Evolutionary conservation across 2,329 filamentous ascomycete genomes (phyloP).

Genomic region (Apiospora saccharicola): DNA sequence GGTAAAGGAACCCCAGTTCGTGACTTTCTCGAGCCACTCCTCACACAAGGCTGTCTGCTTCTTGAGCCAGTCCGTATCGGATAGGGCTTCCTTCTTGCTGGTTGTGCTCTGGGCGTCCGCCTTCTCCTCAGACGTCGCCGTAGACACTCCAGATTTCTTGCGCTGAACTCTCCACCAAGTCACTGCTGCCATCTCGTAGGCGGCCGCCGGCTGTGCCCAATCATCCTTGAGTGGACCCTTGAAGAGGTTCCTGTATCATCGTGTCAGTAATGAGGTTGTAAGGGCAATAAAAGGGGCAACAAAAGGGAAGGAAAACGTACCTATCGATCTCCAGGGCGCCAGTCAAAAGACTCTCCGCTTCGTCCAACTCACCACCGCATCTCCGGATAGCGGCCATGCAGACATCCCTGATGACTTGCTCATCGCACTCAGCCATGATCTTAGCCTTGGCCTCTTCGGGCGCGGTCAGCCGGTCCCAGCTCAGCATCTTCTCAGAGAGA

Average conservation of each 20-base stretch:
- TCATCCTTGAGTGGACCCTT: conserved; percentile 71
- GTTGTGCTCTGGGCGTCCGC: conserved; percentile 11
- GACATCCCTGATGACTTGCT: conserved; percentile 70
- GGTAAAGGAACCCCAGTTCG: conserved; percentile 74
- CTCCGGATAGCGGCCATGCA: conserved; percentile 72
- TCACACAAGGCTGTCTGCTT: conserved; percentile 68
- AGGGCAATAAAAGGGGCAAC: not conserved
- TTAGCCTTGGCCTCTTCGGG: conserved; percentile 48
- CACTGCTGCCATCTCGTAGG: conserved; percentile 87
- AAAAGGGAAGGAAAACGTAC: conserved; percentile 43
- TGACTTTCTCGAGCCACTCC: conserved; percentile 70
- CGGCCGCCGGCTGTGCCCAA: conserved; percentile 75
- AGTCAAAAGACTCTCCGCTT: conserved; percentile 71
- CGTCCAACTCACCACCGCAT: conserved; percentile 65
- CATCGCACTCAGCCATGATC: conserved; percentile 63
- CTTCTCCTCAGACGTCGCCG: not conserved
- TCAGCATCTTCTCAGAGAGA: conserved; percentile 66
- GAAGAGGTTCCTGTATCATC: conserved; percentile 53
- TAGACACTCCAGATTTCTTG: conserved; percentile 39
- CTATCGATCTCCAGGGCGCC: conserved; percentile 71
- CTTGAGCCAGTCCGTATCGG: conserved; percentile 47
- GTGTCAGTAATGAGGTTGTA: conserved; percentile 27
- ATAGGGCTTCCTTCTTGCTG: conserved; percentile 34
- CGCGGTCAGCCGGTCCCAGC: conserved; percentile 69
- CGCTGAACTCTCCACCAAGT: conserved; percentile 72